These are phyloP conservation scores for Neurospora terricola DNA, from an alignment of 495 filamentous ascomycete species.

Conservation along the genomic window DNA sequence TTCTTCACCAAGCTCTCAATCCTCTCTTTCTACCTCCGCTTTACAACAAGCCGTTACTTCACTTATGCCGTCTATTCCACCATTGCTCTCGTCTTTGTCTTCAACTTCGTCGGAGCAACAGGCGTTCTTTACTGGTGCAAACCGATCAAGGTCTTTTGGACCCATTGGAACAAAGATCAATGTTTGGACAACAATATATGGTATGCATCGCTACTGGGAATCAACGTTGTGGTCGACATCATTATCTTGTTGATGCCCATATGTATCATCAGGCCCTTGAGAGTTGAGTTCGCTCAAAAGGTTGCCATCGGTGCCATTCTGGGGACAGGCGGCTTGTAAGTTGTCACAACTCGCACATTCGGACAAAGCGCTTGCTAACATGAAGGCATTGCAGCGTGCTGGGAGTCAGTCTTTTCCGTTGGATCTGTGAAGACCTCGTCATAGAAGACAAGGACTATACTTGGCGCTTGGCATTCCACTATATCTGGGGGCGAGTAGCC, in stretches of 20 bases:
- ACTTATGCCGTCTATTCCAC: conserved; percentile 6
- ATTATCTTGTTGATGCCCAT: conserved; percentile 9
- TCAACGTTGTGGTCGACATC: conserved; percentile 10
- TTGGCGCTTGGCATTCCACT: conserved; percentile 9
- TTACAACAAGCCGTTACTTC: conserved; percentile 10
- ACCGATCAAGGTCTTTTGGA: conserved; percentile 11
- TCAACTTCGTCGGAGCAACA: conserved; percentile 5
- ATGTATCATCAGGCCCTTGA: conserved; percentile 10
- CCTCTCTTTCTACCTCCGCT: conserved; percentile 16
- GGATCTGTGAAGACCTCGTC: conserved; percentile 1
- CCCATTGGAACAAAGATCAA: neutral
- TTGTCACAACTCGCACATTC: neutral
- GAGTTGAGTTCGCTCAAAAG: conserved; percentile 3
- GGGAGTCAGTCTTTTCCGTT: conserved; percentile 11
- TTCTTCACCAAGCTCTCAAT: conserved; percentile 16
- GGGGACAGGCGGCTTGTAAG: conserved; percentile 18
- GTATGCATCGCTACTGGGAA: conserved; percentile 2
- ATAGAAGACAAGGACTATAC: conserved; percentile 2
- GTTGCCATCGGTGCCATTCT: conserved; percentile 9
- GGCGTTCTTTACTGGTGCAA: conserved; percentile 11
- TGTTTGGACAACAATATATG: conserved; percentile 5
- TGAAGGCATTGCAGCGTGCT: conserved; percentile 3
- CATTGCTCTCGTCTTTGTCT: conserved; percentile 6
- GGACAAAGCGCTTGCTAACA: neutral
- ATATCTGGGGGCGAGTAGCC: conserved; percentile 12